phyloP scores from a whole-genome alignment of 2,329 filamentous ascomycete genomes.

The Didymella lethalis region DNA sequence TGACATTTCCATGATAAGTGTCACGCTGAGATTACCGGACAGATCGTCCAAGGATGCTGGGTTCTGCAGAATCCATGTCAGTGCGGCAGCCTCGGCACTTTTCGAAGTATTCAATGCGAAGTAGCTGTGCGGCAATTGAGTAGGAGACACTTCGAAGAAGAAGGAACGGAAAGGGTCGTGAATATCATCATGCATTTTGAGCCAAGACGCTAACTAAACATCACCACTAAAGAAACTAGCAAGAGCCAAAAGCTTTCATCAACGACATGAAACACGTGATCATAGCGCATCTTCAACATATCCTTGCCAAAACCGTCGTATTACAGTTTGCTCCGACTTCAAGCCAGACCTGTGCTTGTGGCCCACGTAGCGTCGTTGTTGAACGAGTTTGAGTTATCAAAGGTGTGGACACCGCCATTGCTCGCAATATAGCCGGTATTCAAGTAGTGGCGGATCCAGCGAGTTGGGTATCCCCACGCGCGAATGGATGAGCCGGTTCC shows the following conservation, averaged over 20 bases:
- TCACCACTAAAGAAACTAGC: neutral
- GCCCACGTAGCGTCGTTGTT: constrained; percentile 63
- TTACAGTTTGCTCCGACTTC: neutral
- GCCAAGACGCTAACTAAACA: neutral
- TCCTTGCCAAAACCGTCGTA: too few species aligned
- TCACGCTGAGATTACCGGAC: neutral
- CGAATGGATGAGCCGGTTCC: constrained; percentile 62
- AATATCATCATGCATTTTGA: neutral
- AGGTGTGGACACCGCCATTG: constrained; percentile 64
- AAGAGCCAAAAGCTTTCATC: neutral
- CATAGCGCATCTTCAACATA: too few species aligned
- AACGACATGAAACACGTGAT: neutral
- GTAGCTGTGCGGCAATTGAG: neutral
- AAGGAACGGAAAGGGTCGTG: neutral
- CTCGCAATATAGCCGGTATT: constrained; percentile 59
- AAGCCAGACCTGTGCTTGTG: constrained; percentile 14
- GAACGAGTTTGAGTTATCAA: constrained; percentile 60
- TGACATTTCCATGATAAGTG: neutral
- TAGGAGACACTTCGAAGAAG: neutral
- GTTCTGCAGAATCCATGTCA: neutral
- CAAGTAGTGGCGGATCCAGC: constrained; percentile 64
- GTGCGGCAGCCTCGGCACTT: neutral
- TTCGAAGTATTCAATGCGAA: neutral
- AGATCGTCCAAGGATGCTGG: too few species aligned
- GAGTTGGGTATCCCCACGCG: constrained; percentile 67